Percentiles rank a stretch among this genome's conserved stretches.
Conservation (phyloP, 2,329 filamentous ascomycete species). For the Ambrosiella xylebori region DNA sequence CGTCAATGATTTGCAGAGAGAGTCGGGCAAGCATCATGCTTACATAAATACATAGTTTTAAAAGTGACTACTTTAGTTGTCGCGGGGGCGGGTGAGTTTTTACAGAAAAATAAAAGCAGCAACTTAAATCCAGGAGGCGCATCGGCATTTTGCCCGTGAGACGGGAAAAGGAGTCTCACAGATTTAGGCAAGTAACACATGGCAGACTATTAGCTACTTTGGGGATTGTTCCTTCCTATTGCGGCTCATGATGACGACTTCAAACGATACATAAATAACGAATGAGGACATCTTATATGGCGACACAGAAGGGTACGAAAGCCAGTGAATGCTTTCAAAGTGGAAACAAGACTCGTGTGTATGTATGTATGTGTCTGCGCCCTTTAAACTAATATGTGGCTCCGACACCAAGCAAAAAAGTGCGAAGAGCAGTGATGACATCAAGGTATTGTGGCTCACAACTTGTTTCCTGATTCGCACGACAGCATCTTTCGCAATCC, state of each 20-base stretch:
- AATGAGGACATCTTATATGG: not conserved
- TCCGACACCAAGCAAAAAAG: too few relatives aligned
- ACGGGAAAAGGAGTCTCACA: not conserved
- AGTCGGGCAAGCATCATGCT: not conserved
- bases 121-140: not conserved
- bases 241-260: not conserved
- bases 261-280: not conserved
- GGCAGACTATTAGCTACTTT: not conserved
- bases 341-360: too few relatives aligned
- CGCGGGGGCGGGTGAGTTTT: too few relatives aligned
- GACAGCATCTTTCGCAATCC: too few relatives aligned
- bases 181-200: not conserved
- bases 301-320: not conserved
- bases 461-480: too few relatives aligned
- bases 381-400: too few relatives aligned
- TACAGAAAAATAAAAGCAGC: too few relatives aligned
- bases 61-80: too few relatives aligned
- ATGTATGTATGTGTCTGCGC: too few relatives aligned
- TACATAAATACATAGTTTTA: not conserved
- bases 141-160: not conserved
- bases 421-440: too few relatives aligned
- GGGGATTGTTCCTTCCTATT: not conserved
- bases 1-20: not conserved
- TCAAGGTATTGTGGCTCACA: too few relatives aligned
- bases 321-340: too few relatives aligned